Percentiles rank a stretch among this genome's conserved stretches.
Evolutionary conservation across 805 yeast genomes (phyloP).

Genomic region (Metschnikowia amazonensis): DNA sequence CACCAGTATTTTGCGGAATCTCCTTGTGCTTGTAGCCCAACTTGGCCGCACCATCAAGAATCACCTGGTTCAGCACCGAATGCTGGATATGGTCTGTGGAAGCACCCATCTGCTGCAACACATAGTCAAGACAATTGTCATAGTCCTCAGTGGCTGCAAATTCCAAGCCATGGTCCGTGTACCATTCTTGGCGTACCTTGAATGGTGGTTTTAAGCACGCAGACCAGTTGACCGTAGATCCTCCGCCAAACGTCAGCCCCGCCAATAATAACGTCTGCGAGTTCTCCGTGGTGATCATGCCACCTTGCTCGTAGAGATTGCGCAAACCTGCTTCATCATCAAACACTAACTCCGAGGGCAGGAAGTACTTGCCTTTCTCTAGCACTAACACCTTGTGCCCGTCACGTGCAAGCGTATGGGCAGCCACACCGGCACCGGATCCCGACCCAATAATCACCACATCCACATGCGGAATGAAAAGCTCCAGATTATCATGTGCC

Average conservation of each 20-base stretch:
- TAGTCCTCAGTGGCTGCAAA: conserved; percentile 42
- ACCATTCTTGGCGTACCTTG: conserved; percentile 51
- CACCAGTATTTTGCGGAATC: conserved; percentile 48
- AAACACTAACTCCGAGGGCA: conserved; percentile 31
- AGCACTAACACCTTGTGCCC: conserved; percentile 45
- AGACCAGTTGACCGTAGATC: conserved; percentile 56
- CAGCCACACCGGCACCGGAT: conserved; percentile 51
- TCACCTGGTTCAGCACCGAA: conserved; percentile 40
- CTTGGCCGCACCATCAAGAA: conserved; percentile 42
- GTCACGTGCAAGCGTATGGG: conserved; percentile 39
- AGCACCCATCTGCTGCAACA: conserved; percentile 48
- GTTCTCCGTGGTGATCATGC: conserved; percentile 32
- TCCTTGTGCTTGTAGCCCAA: conserved; percentile 41
- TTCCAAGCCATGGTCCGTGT: conserved; percentile 40
- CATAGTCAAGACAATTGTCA: conserved; percentile 45
- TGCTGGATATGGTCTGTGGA: conserved; percentile 36
- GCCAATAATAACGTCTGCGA: conserved; percentile 40
- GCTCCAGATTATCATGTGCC: conserved; percentile 23
- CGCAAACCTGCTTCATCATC: conserved; percentile 35
- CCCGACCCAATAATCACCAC: conserved; percentile 52
- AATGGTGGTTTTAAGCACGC: conserved; percentile 49
- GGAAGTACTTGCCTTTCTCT: conserved; percentile 48
- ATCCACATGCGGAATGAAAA: conserved; percentile 39
- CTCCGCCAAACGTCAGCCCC: conserved; percentile 56
- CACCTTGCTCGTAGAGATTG: conserved; percentile 39